Conservation (phyloP, 345 rosid genomes). For the Gynandropsis gynandra region DNA sequence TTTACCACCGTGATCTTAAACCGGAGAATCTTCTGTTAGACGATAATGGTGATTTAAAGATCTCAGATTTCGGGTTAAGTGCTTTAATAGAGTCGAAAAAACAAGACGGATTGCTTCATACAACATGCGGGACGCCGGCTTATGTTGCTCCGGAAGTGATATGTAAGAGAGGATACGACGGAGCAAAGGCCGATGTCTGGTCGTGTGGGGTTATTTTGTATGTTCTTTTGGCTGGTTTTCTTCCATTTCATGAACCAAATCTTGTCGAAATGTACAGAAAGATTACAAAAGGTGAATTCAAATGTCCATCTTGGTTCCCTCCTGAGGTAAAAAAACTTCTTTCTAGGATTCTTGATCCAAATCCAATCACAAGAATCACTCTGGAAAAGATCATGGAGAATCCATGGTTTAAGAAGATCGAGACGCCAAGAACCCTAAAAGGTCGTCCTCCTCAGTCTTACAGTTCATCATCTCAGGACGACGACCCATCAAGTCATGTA, state of each 20-base stretch:
- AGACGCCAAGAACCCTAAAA: conserved; percentile 34
- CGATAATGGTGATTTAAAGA: conserved; percentile 59
- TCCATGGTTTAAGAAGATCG: conserved; percentile 52
- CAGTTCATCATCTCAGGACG: too few species aligned
- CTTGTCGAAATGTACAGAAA: conserved; percentile 63
- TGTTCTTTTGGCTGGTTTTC: conserved; percentile 68
- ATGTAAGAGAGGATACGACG: conserved; percentile 69
- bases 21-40: conserved; percentile 83
- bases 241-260: conserved; percentile 63
- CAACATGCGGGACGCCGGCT: conserved; percentile 91
- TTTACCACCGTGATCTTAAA: conserved; percentile 79
- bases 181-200: conserved; percentile 82
- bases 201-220: conserved; percentile 72
- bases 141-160: conserved; percentile 85
- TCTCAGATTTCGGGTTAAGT: conserved; percentile 72
- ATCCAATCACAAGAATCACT: conserved; percentile 52
- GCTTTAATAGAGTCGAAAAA: conserved; percentile 48
- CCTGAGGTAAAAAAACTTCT: conserved; percentile 64
- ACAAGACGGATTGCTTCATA: conserved; percentile 75
- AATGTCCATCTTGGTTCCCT: conserved; percentile 64
- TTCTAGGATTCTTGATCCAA: conserved; percentile 60
- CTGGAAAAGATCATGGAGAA: conserved; percentile 49
- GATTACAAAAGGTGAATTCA: conserved; percentile 62
- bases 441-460: conserved; percentile 8
- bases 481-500: not conserved